Evolutionary conservation across 805 yeast genomes (phyloP), one percentile per base, ranked within the genome.

Genomic region (Blastobotrys chiropterorum): DNA sequence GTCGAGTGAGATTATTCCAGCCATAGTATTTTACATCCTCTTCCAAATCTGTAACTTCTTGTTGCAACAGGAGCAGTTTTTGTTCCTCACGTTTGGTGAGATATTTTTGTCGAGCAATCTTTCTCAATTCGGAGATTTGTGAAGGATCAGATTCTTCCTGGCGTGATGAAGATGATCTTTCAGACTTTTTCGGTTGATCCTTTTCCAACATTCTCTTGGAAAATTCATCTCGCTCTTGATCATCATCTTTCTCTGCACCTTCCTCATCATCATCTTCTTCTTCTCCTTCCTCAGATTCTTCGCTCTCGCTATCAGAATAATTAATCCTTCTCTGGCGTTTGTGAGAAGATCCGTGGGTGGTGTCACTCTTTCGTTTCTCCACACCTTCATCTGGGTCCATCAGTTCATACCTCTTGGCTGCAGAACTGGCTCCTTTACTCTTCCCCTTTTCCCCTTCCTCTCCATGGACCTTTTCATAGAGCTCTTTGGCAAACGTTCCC

Each of bases 1-100:
- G 63, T 20, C 60, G 59, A 0, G 81, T 71, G 16, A 83, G 60
- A 17, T 74, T 71, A 1, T 72, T 69, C 84, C 84, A 80, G 0
- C 86, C 86, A 57, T 75, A 69, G 53, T 69, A 60, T 15, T 69
- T 59, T 15, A 80, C 73, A 59, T 79, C 81, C 14, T 68, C 67
- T 59, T 81, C 83, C 26, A 76, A 67, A 7, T 72, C 76, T 2
- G 62, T 64, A 13, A 83, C 67, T 47, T 82, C 86, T 20, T 67
- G 67, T 44, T 72, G 70, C 14, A 81, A 52, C 14, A 76, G 59
- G 11, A 68, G 58, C 15, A 75, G 61, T 57, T 77, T 73, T 56
- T 75, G 73, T 51, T 72, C 70, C 52, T 81, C 83, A 49, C 84
- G 68, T 44, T 72, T 70, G 2, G 71, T 62, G 22, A 79, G 66